Base-by-base conservation (phyloP, 225 moss, liverwort and hornwort species). In the Polytrichum commune region DNA sequence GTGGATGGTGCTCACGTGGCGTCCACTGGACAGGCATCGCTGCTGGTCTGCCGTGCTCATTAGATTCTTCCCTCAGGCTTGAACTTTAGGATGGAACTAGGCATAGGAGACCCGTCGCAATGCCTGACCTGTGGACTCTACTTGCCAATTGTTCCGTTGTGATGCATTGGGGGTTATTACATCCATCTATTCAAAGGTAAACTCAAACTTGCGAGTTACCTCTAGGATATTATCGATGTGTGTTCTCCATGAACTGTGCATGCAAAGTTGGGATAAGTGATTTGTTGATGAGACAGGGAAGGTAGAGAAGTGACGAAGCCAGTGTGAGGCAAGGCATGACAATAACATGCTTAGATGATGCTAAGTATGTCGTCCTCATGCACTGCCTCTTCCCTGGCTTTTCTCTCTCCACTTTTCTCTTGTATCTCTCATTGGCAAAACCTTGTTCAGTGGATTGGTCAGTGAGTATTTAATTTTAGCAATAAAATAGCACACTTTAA, bases 311-410 rank as follows among this genome's bases (percentile, higher is more conserved):
- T 64, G 53, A 35, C 54, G 53, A 69, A 88, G 93, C 89, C 84
- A 78, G 89, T 71, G 88, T 60, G 83, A 58, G 88, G 92, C 80
- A 89, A 71, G 70, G 95, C 92, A 91, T 95, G 95, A 83, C 86
- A 67, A 76, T 72, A 82, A 76, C 85, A 82, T 81, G 79, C 81
- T 85, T 79, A 86, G 82, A 53, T 5, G 65, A 5, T 23, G 23
- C 84, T 83, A 76, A 78, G 80, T 70, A 81, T 88, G 95, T 68
- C 75, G 82, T 81, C 79, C 83, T 90, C 91, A 93, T 95, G 92
- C 95, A 95, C 92, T 92, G 89, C 89, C 95, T 95, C 95, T 92
- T 95, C 89, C 92, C 92, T 95, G 92, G 95, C 95, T 93, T 66
- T 30, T 54, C 58, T 57, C 57, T 23, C 35, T 22, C 69, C 55